phyloP scores from a whole-genome alignment of 2,329 filamentous ascomycete genomes.

The Dothideomycetidae sp. region DNA sequence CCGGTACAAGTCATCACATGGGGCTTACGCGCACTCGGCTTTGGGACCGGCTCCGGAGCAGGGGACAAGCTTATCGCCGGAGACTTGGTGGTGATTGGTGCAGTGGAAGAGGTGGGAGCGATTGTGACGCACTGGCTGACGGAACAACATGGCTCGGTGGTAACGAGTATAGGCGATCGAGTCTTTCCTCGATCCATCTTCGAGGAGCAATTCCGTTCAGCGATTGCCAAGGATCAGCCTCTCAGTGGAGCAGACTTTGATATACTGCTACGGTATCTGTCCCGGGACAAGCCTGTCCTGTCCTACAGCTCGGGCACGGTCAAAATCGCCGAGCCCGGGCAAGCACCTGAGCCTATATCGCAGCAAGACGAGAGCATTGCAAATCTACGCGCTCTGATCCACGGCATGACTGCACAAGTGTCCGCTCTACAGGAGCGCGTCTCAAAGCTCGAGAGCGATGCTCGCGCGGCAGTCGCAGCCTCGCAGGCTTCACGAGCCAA shows the following conservation, averaged over 20 bases:
- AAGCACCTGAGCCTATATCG: slow-evolving; percentile 41
- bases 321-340: slow-evolving; percentile 48
- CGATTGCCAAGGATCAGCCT: slow-evolving; percentile 13
- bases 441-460: slow-evolving; percentile 36
- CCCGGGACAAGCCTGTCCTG: slow-evolving; percentile 34
- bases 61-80: slow-evolving; percentile 44
- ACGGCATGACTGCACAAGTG: slow-evolving; percentile 51
- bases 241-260: slow-evolving; percentile 28
- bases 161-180: background rate
- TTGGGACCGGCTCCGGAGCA: slow-evolving; percentile 25
- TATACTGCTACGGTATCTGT: slow-evolving; percentile 29
- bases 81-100: slow-evolving; percentile 51
- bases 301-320: slow-evolving; percentile 40
- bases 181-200: slow-evolving; percentile 2
- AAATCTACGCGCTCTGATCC: slow-evolving; percentile 59
- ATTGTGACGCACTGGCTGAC: background rate
- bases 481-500: slow-evolving; percentile 66
- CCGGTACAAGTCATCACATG: slow-evolving; percentile 61
- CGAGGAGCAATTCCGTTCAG: background rate
- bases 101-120: slow-evolving; percentile 36
- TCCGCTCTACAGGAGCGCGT: slow-evolving; percentile 46
- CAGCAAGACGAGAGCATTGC: slow-evolving; percentile 71
- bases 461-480: slow-evolving; percentile 53
- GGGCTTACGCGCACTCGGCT: slow-evolving; percentile 56
- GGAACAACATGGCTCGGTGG: background rate